Percentiles rank a stretch among this genome's conserved stretches.
These are phyloP conservation scores for Mycena rosella DNA, from an alignment of 768 basidiomycete species.

Conservation along the genomic window DNA sequence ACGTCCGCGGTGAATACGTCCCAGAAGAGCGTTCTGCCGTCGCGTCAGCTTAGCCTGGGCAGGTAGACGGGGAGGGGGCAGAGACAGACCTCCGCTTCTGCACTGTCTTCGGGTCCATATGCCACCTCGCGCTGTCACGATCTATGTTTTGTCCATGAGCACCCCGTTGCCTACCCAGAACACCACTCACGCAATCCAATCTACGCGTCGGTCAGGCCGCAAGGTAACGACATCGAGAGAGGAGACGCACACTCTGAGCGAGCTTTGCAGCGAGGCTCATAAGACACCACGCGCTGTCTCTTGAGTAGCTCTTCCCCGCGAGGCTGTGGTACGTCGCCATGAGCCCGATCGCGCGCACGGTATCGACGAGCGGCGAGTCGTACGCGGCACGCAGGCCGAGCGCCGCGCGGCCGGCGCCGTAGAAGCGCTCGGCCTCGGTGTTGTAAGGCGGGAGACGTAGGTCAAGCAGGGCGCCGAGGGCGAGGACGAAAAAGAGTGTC, in stretches of 20 bases:
- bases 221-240: slow-evolving; percentile 1
- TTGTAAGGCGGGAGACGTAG: slow-evolving; percentile 63
- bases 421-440: slow-evolving; percentile 71
- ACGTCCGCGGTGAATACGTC: slow-evolving; percentile 55
- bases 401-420: slow-evolving; percentile 68
- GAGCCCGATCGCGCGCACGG: slow-evolving; percentile 70
- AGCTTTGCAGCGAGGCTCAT: slow-evolving; percentile 71
- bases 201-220: slow-evolving; percentile 37
- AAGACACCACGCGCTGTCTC: slow-evolving; percentile 64
- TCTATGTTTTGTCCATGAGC: no score
- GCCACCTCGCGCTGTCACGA: slow-evolving; percentile 57
- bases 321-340: slow-evolving; percentile 68
- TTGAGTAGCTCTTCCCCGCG: slow-evolving; percentile 65
- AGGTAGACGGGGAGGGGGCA: background rate
- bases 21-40: slow-evolving; percentile 51
- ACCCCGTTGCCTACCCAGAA: background rate
- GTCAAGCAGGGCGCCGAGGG: slow-evolving; percentile 73
- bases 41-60: background rate
- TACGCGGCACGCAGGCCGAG: slow-evolving; percentile 64
- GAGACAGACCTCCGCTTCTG: slow-evolving; percentile 43
- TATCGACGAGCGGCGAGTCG: slow-evolving; percentile 66
- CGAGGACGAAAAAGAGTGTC: slow-evolving; percentile 68
- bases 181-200: slow-evolving; percentile 57
- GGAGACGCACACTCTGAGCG: slow-evolving; percentile 61
- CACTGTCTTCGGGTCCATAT: slow-evolving; percentile 52